phyloP scores from a whole-genome alignment of 768 basidiomycete genomes.

The Lactarius pseudohatsudake region DNA sequence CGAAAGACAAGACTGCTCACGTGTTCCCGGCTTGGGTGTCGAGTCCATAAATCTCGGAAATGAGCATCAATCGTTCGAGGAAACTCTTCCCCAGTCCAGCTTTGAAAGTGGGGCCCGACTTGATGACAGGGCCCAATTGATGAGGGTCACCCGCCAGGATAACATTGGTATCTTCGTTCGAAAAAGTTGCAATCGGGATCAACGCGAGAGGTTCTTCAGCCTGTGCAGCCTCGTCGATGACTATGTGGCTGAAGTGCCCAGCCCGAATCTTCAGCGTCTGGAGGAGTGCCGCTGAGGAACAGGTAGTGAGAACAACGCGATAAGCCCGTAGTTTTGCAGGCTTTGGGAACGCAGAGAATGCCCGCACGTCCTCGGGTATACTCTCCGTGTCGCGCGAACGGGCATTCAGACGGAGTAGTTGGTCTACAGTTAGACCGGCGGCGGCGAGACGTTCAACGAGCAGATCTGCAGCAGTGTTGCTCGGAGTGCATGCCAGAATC shows the following conservation, averaged over 20 bases:
- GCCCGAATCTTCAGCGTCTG: conserved; percentile 47
- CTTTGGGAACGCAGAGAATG: conserved; percentile 42
- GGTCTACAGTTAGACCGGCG: conserved; percentile 26
- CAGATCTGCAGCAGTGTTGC: conserved; percentile 40
- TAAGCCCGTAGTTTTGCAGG: conserved; percentile 40
- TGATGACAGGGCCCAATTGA: conserved; percentile 42
- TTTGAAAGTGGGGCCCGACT: conserved; percentile 32
- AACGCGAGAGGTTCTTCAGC: conserved; percentile 60
- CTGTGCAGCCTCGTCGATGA: conserved; percentile 67
- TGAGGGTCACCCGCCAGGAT: conserved; percentile 41
- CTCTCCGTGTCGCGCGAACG: conserved; percentile 42
- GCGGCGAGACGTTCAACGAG: conserved; percentile 34
- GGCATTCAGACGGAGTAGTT: conserved; percentile 57
- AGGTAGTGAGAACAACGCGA: conserved; percentile 59
- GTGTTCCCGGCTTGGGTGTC: conserved; percentile 32
- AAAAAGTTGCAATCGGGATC: conserved; percentile 41
- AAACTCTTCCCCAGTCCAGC: conserved; percentile 39
- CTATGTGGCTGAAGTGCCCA: conserved; percentile 61
- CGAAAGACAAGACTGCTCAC: conserved; percentile 31
- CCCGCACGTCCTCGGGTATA: conserved; percentile 38
- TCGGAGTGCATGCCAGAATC: conserved; percentile 40
- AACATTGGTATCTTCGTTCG: conserved; percentile 38
- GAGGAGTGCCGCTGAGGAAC: conserved; percentile 51
- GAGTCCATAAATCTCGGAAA: conserved; percentile 34
- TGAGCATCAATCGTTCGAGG: conserved; percentile 39